Evolutionary conservation across 208 protist species (phyloP).

Genomic region (Trypanosoma caninum): DNA sequence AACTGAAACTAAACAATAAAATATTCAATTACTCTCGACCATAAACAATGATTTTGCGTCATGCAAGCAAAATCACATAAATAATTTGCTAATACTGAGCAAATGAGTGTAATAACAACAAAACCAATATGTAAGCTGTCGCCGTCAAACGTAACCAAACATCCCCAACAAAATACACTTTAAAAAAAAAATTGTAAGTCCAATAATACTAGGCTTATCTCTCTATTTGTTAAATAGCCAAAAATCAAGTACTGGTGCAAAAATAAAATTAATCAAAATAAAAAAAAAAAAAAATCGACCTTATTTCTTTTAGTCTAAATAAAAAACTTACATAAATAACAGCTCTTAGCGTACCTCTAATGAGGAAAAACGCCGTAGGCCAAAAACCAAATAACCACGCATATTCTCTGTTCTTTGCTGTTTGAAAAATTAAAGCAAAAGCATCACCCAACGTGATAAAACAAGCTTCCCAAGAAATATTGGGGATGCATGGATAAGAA

Average conservation of each 20-base stretch:
- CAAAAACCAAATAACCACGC: not conserved
- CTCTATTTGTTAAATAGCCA: not conserved
- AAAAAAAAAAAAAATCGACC: not conserved
- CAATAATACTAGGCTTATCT: not conserved
- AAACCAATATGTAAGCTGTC: not conserved
- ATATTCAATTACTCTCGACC: constrained; percentile 1
- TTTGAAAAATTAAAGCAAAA: not conserved
- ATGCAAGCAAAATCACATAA: not conserved
- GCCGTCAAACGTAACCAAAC: not conserved
- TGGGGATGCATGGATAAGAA: too few species aligned
- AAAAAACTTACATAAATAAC: constrained; percentile 4
- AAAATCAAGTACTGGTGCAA: not conserved
- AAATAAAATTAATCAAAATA: constrained; percentile 8
- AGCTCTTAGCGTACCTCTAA: constrained; percentile 7
- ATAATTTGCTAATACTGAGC: not conserved
- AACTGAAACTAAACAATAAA: constrained; percentile 11
- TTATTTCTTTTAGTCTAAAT: constrained; percentile 2
- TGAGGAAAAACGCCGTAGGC: not conserved
- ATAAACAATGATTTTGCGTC: not conserved
- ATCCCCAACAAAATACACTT: not conserved
- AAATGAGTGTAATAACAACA: not conserved
- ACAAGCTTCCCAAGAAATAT: constrained; percentile 9
- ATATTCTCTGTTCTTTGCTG: not conserved
- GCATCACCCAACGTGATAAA: constrained; percentile 14
- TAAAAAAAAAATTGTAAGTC: not conserved